These are phyloP conservation scores for Spizellomyces sp. DNA, from an alignment of 192 early-diverging fungal genomes.

Conservation along the genomic window DNA sequence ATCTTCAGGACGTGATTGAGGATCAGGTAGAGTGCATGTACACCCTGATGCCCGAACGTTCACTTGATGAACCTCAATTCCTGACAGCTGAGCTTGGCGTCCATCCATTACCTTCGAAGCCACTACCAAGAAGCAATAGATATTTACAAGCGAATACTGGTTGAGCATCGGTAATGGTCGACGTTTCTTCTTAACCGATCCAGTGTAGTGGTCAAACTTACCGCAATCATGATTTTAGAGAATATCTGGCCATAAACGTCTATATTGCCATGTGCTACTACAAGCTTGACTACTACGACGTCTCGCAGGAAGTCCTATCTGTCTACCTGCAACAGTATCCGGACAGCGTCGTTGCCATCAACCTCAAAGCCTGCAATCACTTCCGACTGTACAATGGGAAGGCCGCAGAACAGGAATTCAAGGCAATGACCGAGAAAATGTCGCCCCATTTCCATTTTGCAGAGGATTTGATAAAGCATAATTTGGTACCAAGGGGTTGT, in stretches of 20 bases:
- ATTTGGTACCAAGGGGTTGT: conserved; percentile 29
- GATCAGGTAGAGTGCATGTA: conserved; percentile 45
- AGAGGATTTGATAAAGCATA: conserved; percentile 59
- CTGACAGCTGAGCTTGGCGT: conserved; percentile 51
- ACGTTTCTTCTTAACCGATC: not conserved
- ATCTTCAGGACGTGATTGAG: conserved; percentile 64
- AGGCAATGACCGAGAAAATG: conserved; percentile 50
- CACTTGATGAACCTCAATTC: not conserved
- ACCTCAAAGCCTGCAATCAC: conserved; percentile 67
- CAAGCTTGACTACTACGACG: conserved; percentile 69
- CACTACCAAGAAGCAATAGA: conserved; percentile 71
- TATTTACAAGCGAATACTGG: conserved; percentile 65
- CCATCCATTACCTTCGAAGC: conserved; percentile 63
- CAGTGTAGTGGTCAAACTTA: conserved; percentile 1
- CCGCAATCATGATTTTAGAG: conserved; percentile 26
- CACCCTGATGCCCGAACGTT: conserved; percentile 3
- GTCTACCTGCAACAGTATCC: conserved; percentile 61
- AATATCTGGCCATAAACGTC: conserved; percentile 62
- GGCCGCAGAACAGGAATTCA: conserved; percentile 61
- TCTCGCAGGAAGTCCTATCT: conserved; percentile 63
- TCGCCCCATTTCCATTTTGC: conserved; percentile 52
- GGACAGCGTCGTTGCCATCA: conserved; percentile 59
- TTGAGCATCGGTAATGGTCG: conserved; percentile 49
- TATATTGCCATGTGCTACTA: conserved; percentile 70
- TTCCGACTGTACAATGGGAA: conserved; percentile 67